Conservation (phyloP, 257 asterid species). For the Cinchona pubescens region DNA sequence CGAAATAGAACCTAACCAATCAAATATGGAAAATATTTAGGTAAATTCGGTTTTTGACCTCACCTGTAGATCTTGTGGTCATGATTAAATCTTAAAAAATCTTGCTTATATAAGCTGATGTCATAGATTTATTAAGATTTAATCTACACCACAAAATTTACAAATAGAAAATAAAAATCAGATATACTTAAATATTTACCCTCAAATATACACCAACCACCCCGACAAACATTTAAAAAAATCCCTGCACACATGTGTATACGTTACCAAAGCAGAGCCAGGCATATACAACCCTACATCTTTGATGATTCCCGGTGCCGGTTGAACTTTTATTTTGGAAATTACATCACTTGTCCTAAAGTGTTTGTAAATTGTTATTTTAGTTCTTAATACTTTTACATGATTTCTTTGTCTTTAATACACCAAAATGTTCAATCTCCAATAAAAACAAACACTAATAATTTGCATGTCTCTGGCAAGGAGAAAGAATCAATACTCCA, state of each 20-base stretch:
- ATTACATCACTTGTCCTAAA: neutral
- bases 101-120: too few relatives aligned
- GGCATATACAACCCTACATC: neutral
- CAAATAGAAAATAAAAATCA: too few relatives aligned
- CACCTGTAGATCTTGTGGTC: too few relatives aligned
- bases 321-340: neutral
- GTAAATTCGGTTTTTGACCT: too few relatives aligned
- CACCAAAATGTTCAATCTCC: neutral
- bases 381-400: neutral
- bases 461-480: neutral
- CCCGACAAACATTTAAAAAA: neutral
- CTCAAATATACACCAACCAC: neutral
- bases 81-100: too few relatives aligned
- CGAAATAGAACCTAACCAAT: too few relatives aligned
- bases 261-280: neutral
- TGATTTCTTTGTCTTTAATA: neutral
- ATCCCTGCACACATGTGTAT: neutral
- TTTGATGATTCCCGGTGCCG: neutral
- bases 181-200: too few relatives aligned
- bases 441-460: neutral
- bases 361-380: neutral
- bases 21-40: too few relatives aligned
- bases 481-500: neutral
- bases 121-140: too few relatives aligned
- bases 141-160: too few relatives aligned